Evolutionary conservation across 352 stramenopile species (phyloP).

Genomic region (Phytophthora pluvialis): DNA sequence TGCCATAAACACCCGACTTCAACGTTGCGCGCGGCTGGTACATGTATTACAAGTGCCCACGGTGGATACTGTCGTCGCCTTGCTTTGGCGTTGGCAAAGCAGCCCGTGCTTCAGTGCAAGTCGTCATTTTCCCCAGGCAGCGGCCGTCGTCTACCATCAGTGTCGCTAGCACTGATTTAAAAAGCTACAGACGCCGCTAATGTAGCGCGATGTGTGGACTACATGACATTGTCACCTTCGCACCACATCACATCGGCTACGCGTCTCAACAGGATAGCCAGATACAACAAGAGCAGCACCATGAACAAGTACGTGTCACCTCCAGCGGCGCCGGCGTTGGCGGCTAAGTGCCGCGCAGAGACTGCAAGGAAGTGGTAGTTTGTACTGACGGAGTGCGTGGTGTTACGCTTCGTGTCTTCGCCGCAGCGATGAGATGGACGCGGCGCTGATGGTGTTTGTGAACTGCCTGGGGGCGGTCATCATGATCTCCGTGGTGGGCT

Average conservation of each 20-base stretch:
- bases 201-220: constrained; percentile 16
- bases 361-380: neutral
- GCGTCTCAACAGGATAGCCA: constrained; percentile 36
- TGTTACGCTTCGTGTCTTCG: constrained; percentile 5
- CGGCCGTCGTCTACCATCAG: neutral
- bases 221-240: constrained; percentile 5
- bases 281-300: constrained; percentile 30
- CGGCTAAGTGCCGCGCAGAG: neutral
- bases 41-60: constrained; percentile 3
- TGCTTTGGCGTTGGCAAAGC: neutral
- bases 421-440: constrained; percentile 86
- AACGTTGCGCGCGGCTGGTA: constrained; percentile 17
- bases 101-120: neutral
- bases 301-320: constrained; percentile 55
- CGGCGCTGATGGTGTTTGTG: constrained; percentile 88
- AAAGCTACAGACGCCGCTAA: neutral
- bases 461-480: constrained; percentile 88
- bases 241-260: constrained; percentile 19
- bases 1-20: constrained; percentile 30
- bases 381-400: constrained; percentile 13
- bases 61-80: constrained; percentile 18
- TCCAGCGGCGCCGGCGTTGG: neutral
- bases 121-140: neutral
- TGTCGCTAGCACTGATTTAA: neutral
- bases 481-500: constrained; percentile 89